phyloP scores from a whole-genome alignment of 179 eudicot species.

The Monotropa hypopitys region DNA sequence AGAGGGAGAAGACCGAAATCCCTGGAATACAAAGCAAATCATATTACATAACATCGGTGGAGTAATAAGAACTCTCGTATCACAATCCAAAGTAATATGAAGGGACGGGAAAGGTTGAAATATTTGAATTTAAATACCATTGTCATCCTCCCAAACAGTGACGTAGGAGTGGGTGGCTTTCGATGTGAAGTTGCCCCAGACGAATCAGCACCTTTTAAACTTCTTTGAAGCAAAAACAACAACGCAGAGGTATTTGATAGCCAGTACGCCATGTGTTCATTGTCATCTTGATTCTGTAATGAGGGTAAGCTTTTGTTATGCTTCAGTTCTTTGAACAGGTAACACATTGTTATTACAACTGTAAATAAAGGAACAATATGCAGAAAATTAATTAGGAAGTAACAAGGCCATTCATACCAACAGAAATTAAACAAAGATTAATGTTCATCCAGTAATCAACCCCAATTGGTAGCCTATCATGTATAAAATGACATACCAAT shows the following conservation, averaged over 20 bases:
- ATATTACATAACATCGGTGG: neutral
- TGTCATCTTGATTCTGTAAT: conserved; percentile 66
- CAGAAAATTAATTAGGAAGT: neutral
- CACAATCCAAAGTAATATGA: neutral
- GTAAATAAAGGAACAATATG: neutral
- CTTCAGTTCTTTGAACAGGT: neutral
- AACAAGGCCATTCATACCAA: neutral
- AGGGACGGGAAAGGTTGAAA: neutral
- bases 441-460: neutral
- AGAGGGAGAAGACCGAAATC: conserved; percentile 71
- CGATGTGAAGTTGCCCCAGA: conserved; percentile 67
- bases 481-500: neutral
- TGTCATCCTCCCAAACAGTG: conserved; percentile 77
- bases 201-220: conserved; percentile 62
- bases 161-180: conserved; percentile 52
- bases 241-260: conserved; percentile 70
- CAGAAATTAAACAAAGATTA: neutral
- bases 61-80: neutral
- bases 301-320: conserved; percentile 14
- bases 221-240: conserved; percentile 61
- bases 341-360: neutral
- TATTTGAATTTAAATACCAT: conserved; percentile 26
- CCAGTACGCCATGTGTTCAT: conserved; percentile 73
- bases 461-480: neutral
- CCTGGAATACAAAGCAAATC: conserved; percentile 26